Base-by-base conservation (phyloP, 2,329 filamentous ascomycete species). In the Penicillium sumatraense region DNA sequence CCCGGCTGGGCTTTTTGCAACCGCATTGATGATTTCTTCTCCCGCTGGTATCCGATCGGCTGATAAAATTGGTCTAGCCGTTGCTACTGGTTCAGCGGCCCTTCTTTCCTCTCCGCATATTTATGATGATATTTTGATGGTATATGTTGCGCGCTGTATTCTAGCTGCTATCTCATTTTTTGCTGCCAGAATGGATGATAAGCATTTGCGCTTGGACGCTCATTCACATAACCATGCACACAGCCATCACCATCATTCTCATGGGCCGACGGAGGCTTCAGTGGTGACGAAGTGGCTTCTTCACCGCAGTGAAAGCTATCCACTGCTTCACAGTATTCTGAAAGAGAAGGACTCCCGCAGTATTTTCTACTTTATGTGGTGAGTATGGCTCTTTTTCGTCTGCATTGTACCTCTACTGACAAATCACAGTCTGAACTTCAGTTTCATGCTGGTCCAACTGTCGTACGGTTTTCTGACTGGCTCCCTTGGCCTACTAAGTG, bases 331-430 rank as follows among this genome's bases (percentile, higher is more conserved):
- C 69, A 89, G 91, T 50, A 91, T 99, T 55, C 77, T 99, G 66
- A 86, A 88, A 13, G 93, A 98, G 68, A 92, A 91, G 67, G 93
- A 99, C 72, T 98, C 93, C 14, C 85, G 95, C 55, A 86, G 93
- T 41, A 98, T 99, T 60, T 96, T 96, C 64, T 99, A 99, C 75
- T 99, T 98, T 66, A 96, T 96, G 86, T 84, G 83, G 90, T 96
- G 80, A 69, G 87, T 72, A 21, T 31, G 3, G 33, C 10, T 26
- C 20, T 42, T 29, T n/a, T 31, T 18, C 18, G 18, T 14, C n/a
- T 13, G 21, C 2, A 13, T 3, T 23, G 14, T 42, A 53, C 11
- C 18, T 33, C 14, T 5, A 53, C 68, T 73, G 56, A 69, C 48
- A 18, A 31, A 21, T 27, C 4, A 7, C 69, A 96, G 91, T 58